Evolutionary conservation across 805 yeast genomes (phyloP), one percentile per base, ranked within the genome.

Genomic region (Pachysolen tannophilus): DNA sequence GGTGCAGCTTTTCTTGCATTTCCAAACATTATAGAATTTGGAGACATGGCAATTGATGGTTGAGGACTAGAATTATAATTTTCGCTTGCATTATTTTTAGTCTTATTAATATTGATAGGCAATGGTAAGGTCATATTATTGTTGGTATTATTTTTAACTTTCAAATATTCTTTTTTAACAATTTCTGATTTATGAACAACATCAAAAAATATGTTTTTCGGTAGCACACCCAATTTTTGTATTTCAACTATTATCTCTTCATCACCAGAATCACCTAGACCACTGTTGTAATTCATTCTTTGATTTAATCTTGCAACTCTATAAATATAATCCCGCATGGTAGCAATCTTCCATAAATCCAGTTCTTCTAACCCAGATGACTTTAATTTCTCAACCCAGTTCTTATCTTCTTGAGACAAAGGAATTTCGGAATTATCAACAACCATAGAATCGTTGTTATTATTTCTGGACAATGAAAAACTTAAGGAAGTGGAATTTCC

Each of bases 291-390:
- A 13, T 7, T 26, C 26, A 23, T 11, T 23, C 26, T 23, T 7
- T 11, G 28, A 18, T 15, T 37, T 28, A 65, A 41, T 32, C 68
- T 61, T 1, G 82, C 71, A 4, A 76, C 73, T 32, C 77, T 72
- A 40, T 59, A 66, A 7, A 88, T 69, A 45, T 85, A 82, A 20
- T 78, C 78, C 37, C 88, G 65, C 37, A 86, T 55, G 3, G 73
- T 73, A 11, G 78, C 78, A 9, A 90, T 58, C 53, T 88, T 90
- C 97, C 97, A 90, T 18, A 84, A 46, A 30, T 86, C 94, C 6
- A 63, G 65, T 8, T 77, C 85, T 6, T 64, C 65, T 34, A 90
- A 57, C 0, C 97, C 97, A n/a, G 84, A 65, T 2, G 79, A 65
- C 31, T 73, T 69, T 28, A 90, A 60, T 42, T 79, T 75, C 25